phyloP scores from a whole-genome alignment of 2,329 filamentous ascomycete species.

The Claviceps sp. region DNA sequence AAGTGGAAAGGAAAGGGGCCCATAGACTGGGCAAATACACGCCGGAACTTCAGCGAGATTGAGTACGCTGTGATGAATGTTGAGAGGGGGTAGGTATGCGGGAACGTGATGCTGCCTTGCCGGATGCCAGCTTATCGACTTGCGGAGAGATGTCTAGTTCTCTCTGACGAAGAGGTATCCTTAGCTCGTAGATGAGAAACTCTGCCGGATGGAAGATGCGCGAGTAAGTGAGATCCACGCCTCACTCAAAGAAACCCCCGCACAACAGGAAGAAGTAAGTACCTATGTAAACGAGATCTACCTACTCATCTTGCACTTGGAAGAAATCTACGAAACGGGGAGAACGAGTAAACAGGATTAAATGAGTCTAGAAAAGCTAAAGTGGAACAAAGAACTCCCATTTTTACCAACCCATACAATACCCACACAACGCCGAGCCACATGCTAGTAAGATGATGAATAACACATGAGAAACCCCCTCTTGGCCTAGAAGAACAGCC shows the following conservation, averaged over 20 bases:
- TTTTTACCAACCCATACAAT: conserved; percentile 3
- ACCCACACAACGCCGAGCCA: conserved; percentile 23
- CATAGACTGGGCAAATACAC: conserved; percentile 15
- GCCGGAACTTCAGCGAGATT: conserved; percentile 1
- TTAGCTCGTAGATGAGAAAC: no score
- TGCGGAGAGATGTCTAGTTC: no score
- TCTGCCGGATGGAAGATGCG: no score
- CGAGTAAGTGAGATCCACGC: no score
- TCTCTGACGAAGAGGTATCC: no score
- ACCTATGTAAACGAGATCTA: no score
- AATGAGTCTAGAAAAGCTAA: neutral
- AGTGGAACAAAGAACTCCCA: neutral
- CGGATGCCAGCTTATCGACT: no score
- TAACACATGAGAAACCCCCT: conserved; percentile 7
- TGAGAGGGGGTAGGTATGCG: conserved; percentile 8
- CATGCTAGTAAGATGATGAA: conserved; percentile 20
- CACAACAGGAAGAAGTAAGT: no score
- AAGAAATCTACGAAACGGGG: neutral
- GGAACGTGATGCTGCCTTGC: neutral
- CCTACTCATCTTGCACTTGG: neutral
- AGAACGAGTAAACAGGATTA: neutral
- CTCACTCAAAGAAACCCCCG: no score
- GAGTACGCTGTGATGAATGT: conserved; percentile 11
- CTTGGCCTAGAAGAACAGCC: neutral
- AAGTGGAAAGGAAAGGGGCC: neutral